Base-by-base conservation (phyloP, 306 rosid genomes). In the Carpinus fangiana region DNA sequence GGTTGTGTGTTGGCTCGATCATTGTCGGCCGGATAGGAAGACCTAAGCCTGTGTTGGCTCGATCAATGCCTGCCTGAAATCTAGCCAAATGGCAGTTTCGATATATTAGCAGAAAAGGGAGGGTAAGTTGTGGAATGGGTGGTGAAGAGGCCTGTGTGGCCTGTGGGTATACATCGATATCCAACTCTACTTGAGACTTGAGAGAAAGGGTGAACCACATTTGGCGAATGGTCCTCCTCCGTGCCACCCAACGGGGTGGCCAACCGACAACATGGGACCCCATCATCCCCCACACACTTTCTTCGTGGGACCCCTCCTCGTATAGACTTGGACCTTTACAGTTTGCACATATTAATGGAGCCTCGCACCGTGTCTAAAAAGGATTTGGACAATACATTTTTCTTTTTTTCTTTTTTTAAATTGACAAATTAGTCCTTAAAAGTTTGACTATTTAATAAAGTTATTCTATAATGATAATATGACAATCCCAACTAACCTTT, bases 221-320 rank as follows among this genome's bases (percentile, higher is more conserved):
- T 69, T 78, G 77, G 59, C 47, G 74, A 70, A 66, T 83, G 88
- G 94, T 82, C 93, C 85, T 78, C 80, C 73, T 80, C 85, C 68
- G 13, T 90, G 97, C 85, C 51, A 68, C 94, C 88, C 81, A 78
- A 86, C 66, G 82, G 88, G 88, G 90, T 67, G 38, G 78, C 96
- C 91, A 85, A 46, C 83, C 85, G 93, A 90, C 97, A 90, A 4
- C 7, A 47, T 72, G 90, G 96, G 91, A 67, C 97, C 94, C 46
- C 1, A 1, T 13, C 20, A 47, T 66, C 53, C 16, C 73, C 21
- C 67, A 53, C 8, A n/a, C 28, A 53, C 77, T 75, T 69, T 77
- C 23, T 61, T 38, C 7, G 69, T 51, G 81, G 91, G 85, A 78
- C 81, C 87, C 87, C 74, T n/a, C 21, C 59, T 62, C 50, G 46